Percentiles rank a stretch among this genome's conserved stretches.
These are phyloP conservation scores for Priceomyces melissophilus DNA, from an alignment of 805 yeast species.

Conservation along the genomic window DNA sequence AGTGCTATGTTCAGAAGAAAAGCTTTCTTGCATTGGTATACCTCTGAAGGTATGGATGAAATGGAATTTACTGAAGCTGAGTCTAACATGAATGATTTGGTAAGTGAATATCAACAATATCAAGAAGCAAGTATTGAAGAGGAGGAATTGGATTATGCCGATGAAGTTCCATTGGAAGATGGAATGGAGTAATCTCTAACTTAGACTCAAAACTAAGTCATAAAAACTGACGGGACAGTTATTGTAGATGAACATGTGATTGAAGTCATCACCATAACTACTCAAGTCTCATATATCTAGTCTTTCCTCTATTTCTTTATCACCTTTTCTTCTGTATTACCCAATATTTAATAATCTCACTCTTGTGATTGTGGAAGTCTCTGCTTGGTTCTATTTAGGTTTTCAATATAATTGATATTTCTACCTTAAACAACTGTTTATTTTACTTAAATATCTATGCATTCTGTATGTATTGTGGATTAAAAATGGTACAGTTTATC, in stretches of 20 bases:
- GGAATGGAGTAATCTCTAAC: conserved; percentile 31
- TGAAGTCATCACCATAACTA: too few species aligned
- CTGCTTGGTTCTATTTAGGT: conserved; percentile 5
- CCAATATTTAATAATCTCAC: conserved; percentile 2
- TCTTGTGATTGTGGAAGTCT: conserved; percentile 4
- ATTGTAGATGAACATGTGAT: background rate
- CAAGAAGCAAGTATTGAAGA: conserved; percentile 80
- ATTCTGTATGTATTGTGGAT: background rate
- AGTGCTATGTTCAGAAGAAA: conserved; percentile 89
- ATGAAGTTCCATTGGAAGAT: conserved; percentile 60
- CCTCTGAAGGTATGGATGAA: conserved; percentile 95
- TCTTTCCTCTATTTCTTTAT: conserved; percentile 4
- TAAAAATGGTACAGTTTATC: background rate
- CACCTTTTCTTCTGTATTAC: conserved; percentile 2
- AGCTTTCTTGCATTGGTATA: conserved; percentile 96
- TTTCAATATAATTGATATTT: conserved; percentile 2
- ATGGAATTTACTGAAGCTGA: conserved; percentile 93
- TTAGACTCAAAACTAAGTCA: background rate
- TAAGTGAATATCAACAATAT: conserved; percentile 86
- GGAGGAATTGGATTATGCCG: conserved; percentile 67
- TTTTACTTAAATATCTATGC: background rate
- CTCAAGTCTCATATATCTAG: conserved; percentile 1
- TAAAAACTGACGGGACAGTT: background rate
- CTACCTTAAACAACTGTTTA: background rate
- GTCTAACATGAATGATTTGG: conserved; percentile 84